These are phyloP conservation scores for Saccharomycopsis microspora DNA, from an alignment of 805 yeast genomes.

Conservation along the genomic window DNA sequence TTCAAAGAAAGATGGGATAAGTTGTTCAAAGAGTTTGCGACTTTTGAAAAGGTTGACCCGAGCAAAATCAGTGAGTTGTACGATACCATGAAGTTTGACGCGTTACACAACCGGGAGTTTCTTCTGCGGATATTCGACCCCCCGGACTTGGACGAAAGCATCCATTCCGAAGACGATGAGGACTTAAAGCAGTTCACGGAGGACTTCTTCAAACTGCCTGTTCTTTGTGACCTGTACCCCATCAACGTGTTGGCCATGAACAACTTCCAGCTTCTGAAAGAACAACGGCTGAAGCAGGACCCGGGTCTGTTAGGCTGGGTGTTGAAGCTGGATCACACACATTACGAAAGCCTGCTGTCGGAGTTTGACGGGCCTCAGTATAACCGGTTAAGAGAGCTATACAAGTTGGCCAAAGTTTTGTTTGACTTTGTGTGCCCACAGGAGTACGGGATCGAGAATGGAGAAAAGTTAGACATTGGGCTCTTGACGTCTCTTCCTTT, in stretches of 20 bases:
- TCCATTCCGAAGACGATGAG: conserved; percentile 29
- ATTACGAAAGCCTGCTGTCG: conserved; percentile 19
- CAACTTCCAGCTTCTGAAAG: conserved; percentile 41
- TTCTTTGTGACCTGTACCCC: conserved; percentile 60
- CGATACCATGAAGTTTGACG: conserved; percentile 98
- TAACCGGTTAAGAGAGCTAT: conserved; percentile 76
- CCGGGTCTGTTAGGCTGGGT: conserved; percentile 71
- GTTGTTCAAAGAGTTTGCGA: conserved; percentile 79
- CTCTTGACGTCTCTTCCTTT: conserved; percentile 86
- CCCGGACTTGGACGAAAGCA: conserved; percentile 25
- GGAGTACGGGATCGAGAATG: conserved; percentile 93
- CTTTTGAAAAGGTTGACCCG: conserved; percentile 95
- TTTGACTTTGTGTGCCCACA: conserved; percentile 98
- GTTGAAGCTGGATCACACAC: conserved; percentile 24
- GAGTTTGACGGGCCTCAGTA: conserved; percentile 73
- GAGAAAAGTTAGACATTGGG: conserved; percentile 94
- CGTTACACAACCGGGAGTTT: conserved; percentile 86
- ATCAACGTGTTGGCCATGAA: conserved; percentile 67
- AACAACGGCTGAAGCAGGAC: conserved; percentile 20
- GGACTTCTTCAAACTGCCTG: conserved; percentile 34
- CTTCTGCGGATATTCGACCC: conserved; percentile 74
- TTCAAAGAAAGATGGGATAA: conserved; percentile 98
- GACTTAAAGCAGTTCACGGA: conserved; percentile 21
- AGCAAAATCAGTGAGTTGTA: conserved; percentile 92
- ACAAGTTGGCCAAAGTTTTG: conserved; percentile 79